Base-by-base conservation (phyloP, 2,329 filamentous ascomycete species). In the Epichloe baconii region DNA sequence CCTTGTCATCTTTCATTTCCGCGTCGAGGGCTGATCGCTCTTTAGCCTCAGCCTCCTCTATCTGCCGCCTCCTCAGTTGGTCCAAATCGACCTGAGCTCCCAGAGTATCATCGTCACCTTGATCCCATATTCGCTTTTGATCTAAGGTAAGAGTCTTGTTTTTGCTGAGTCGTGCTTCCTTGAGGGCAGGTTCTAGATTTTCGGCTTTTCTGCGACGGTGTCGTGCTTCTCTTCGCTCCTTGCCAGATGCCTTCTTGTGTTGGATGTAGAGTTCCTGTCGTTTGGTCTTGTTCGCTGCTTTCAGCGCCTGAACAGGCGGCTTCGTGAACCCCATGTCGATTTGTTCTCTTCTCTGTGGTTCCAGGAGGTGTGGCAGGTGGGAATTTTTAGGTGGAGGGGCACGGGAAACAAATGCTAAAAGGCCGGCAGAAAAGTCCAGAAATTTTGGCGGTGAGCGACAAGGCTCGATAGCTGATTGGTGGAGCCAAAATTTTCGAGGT, bases 91-190 rank as follows among this genome's bases (percentile, higher is more conserved):
- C 77, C 57, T 71, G 70, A 14, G 70, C 69, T 55, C 74, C 76
- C 5, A 81, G 70, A 47, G 70, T 75, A 57, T 83, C 79, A 51
- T 77, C 77, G 46, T 82, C 82, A 47, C 79, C 78, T 49, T 90
- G 83, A 61, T 96, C 90, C 88, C 88, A 97, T 35, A 88, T 82
- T 65, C 93, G 81, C 73, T 95, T 95, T 60, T 82, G 80, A 60
- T 96, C 90, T 52, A 95, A 77, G 0, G 88, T 95, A 50, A 80
- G 67, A 0, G 93, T 86, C 43, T 89, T 77, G 70, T 95, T 95
- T 58, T 78, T 80, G 54, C 81, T 82, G 54, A 91, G 73, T 59
- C 93, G 80, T 57, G 85, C 79, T 54, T 80, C 80, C 58, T 82
- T 81, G 53, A 95, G 69, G 53, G 80, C 77, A 2, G 91, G 90